Evolutionary conservation across 2,329 filamentous ascomycete species (phyloP).

Genomic region (Knoxdaviesia proteae): DNA sequence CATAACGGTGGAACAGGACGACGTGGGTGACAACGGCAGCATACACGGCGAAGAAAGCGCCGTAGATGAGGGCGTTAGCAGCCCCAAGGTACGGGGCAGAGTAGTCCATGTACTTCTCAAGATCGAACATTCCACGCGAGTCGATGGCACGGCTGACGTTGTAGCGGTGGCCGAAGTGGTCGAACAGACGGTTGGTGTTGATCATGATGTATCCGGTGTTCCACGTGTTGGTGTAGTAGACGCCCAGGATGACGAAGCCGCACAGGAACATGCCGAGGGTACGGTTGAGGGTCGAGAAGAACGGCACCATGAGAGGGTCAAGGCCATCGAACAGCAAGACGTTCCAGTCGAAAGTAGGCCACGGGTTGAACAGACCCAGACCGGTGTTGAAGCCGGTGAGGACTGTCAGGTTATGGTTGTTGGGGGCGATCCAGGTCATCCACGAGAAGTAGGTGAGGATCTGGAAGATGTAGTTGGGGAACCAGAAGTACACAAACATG

Average conservation of each 20-base stretch:
- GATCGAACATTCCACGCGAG: slow-evolving; percentile 21
- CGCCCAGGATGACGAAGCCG: slow-evolving; percentile 29
- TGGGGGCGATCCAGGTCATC: slow-evolving; percentile 30
- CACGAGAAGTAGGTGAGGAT: slow-evolving; percentile 27
- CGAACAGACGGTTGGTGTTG: slow-evolving; percentile 28
- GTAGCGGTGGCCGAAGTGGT: slow-evolving; percentile 25
- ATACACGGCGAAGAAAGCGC: slow-evolving; percentile 34
- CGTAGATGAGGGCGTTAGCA: slow-evolving; percentile 27
- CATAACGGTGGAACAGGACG: slow-evolving; percentile 27
- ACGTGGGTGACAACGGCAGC: slow-evolving; percentile 29
- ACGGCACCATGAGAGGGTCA: slow-evolving; percentile 26
- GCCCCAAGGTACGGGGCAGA: slow-evolving; percentile 30
- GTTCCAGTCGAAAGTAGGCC: slow-evolving; percentile 23
- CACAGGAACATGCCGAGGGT: slow-evolving; percentile 34
- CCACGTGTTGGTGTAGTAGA: slow-evolving; percentile 40
- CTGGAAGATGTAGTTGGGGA: slow-evolving; percentile 29
- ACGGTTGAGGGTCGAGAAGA: slow-evolving; percentile 40
- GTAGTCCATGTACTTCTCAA: slow-evolving; percentile 24
- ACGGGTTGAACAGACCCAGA: slow-evolving; percentile 17
- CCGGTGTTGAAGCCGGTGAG: slow-evolving; percentile 17
- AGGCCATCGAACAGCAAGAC: slow-evolving; percentile 11
- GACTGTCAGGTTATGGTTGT: slow-evolving; percentile 15
- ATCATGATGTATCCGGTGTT: slow-evolving; percentile 33
- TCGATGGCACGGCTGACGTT: slow-evolving; percentile 22
- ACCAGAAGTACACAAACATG: slow-evolving; percentile 33